phyloP scores from a whole-genome alignment of 345 rosid species.

The Cochlearia excelsa region DNA sequence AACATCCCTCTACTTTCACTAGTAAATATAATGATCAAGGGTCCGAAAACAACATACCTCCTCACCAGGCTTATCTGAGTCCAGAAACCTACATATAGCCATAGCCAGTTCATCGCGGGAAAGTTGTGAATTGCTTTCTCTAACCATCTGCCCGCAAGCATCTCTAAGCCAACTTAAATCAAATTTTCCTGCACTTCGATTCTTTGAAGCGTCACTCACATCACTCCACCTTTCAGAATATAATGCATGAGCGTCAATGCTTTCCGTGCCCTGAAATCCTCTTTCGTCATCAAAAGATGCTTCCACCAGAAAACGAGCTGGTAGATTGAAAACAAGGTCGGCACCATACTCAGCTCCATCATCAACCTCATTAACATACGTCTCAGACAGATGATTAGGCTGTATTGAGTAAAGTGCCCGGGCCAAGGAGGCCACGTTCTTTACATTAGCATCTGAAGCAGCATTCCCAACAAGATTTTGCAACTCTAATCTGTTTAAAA shows the following conservation, averaged over 20 bases:
- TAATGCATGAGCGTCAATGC: constrained; percentile 37
- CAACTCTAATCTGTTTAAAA: constrained; percentile 60
- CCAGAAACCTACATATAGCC: constrained; percentile 89
- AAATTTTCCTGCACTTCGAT: constrained; percentile 44
- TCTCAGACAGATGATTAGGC: constrained; percentile 44
- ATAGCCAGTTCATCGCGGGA: constrained; percentile 88
- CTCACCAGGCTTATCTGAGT: constrained; percentile 84
- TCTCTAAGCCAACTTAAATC: constrained; percentile 85
- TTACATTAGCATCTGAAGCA: constrained; percentile 46
- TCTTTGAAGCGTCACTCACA: constrained; percentile 31
- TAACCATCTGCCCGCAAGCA: constrained; percentile 64
- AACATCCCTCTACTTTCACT: constrained; percentile 20
- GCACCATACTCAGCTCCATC: constrained; percentile 70
- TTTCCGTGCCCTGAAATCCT: constrained; percentile 47
- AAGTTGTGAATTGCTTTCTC: constrained; percentile 66
- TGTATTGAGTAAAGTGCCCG: constrained; percentile 56
- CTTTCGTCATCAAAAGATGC: constrained; percentile 52
- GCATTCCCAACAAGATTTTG: constrained; percentile 68
- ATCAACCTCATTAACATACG: constrained; percentile 38
- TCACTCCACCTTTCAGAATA: constrained; percentile 50
- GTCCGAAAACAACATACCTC: constrained; percentile 54
- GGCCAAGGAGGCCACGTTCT: constrained; percentile 56
- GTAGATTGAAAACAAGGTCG: constrained; percentile 67
- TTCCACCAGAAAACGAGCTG: constrained; percentile 77
- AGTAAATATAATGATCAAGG: constrained; percentile 17